Percentiles rank a stretch among this genome's conserved stretches.
Evolutionary conservation across 164 flowering plant genomes (phyloP).

Genomic region (Tinospora cordifolia): DNA sequence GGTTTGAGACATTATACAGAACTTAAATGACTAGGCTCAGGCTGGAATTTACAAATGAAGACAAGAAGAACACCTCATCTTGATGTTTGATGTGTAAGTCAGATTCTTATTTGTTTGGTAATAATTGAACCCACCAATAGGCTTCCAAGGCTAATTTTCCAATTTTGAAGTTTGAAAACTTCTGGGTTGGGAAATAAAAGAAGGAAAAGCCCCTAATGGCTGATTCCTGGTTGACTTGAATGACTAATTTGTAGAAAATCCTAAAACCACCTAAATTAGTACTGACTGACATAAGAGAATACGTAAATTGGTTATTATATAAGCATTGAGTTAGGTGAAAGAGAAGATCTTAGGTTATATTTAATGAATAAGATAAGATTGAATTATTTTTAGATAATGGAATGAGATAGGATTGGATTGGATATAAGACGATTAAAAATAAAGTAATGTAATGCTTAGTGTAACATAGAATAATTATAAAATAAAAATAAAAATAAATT

Average conservation of each 20-base stretch:
- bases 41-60: neutral
- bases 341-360: too few relatives aligned
- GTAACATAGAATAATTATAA: too few relatives aligned
- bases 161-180: neutral
- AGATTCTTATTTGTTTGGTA: neutral
- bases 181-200: neutral
- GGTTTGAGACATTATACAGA: neutral
- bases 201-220: neutral
- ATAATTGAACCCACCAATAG: neutral
- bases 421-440: too few relatives aligned
- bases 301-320: too few relatives aligned
- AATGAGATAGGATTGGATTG: too few relatives aligned
- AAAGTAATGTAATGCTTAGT: too few relatives aligned
- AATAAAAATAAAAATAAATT: too few relatives aligned
- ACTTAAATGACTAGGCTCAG: neutral
- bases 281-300: neutral
- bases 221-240: neutral
- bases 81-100: neutral
- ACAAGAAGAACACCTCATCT: neutral
- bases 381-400: too few relatives aligned
- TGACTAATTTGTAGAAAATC: neutral
- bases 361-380: too few relatives aligned
- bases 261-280: too few relatives aligned
- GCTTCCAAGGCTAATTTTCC: neutral
- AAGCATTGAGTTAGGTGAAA: too few relatives aligned